A percentile compares a stretch with the other conserved stretches of the same genome.
phyloP scores from a whole-genome alignment of 805 yeast species.

The Monosporozyma yasuniensis region DNA sequence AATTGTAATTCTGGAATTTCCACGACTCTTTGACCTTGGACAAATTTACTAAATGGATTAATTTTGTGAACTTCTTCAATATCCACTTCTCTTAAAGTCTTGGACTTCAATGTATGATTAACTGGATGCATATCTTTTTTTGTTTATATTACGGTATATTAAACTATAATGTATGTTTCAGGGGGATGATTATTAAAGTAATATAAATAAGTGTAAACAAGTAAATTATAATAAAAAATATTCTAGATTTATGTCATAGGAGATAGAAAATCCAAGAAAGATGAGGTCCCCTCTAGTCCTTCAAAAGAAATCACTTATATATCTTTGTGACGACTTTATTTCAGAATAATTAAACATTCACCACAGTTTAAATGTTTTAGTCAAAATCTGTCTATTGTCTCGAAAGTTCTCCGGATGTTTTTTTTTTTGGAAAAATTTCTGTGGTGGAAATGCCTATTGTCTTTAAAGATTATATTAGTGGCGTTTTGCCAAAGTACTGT shows the following conservation, averaged over 20 bases:
- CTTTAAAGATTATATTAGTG: not conserved
- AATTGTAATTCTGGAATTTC: conserved; percentile 64
- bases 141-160: too few species aligned
- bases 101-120: conserved; percentile 9
- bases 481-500: not conserved
- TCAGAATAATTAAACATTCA: not conserved
- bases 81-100: conserved; percentile 13
- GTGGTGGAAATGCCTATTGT: not conserved
- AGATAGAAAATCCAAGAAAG: too few species aligned
- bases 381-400: not conserved
- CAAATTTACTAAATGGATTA: conserved; percentile 64
- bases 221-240: too few species aligned
- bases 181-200: too few species aligned
- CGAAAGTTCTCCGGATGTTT: not conserved
- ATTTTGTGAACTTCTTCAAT: conserved; percentile 14
- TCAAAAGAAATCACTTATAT: too few species aligned
- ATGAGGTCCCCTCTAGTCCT: too few species aligned
- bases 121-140: not conserved
- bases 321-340: too few species aligned
- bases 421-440: not conserved
- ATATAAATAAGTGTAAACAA: too few species aligned
- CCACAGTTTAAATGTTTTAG: not conserved
- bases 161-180: not conserved
- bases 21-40: conserved; percentile 68
- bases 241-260: too few species aligned